Base-by-base conservation (phyloP, 257 asterid species). In the Nemophila menziesii region DNA sequence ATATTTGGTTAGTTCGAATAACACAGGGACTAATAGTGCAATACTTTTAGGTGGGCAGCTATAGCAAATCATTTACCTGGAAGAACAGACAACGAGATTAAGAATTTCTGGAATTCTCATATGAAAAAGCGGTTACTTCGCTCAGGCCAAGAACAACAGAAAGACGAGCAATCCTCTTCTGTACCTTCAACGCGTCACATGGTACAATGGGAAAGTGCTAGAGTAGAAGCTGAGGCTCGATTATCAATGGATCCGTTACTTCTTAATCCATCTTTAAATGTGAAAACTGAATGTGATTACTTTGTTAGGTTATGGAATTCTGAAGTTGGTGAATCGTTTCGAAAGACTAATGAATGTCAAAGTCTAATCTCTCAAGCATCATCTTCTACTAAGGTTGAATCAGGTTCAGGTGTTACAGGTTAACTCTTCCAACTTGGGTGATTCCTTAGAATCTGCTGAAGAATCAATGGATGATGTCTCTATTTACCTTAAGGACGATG, bases 101-200 rank as follows among this genome's bases (percentile, higher is more conserved):
- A 86, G 70, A 79, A 77, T n/a, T 66, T 67, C 67, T 79, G 92
- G 92, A 86, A 86, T 71, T 75, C 92, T 0, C 89, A 68, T 62
- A 40, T 74, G 64, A 72, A 71, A 69, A 74, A 74, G 60, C 75
- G 70, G 45, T 15, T 65, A 18, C 16, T 17, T 33, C 43, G 16
- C 16, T 40, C 48, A 46, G 47, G 11, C 34, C 38, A 20, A 18
- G 4, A 5, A 33, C 55, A 34, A 23, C 43, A 56, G 21, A 43
- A 34, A 37, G 18, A 56, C 37, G 67, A 56, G 51, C 56, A 62
- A n/a, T 52, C 69, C 5, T 38, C 62, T 21, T 44, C 65, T 33
- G 44, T 65, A 22, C 50, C 68, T 21, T 18, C 51, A 22, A 40
- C 56, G 56, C 49, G 54, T 46, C 75, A 70, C 52, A 48, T 42